These are phyloP conservation scores for Pleurotus cornucopiae DNA, from an alignment of 768 basidiomycete species.

Conservation along the genomic window DNA sequence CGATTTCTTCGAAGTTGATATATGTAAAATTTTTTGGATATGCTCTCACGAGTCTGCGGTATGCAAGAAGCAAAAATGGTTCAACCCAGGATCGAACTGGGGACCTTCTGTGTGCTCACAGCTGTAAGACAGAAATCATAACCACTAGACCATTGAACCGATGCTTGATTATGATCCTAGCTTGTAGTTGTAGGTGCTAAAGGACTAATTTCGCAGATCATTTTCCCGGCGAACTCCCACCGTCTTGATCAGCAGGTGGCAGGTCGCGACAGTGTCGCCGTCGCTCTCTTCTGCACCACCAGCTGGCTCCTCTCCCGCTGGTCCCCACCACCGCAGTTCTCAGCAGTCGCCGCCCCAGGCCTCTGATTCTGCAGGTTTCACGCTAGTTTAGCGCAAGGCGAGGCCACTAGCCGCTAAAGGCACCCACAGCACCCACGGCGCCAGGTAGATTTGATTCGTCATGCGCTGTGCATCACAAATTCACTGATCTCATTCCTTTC, in stretches of 20 bases:
- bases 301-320: background rate
- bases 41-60: too few species aligned
- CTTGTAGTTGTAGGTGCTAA: too few species aligned
- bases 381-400: conserved; percentile 1
- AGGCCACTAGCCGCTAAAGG: background rate
- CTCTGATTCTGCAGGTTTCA: background rate
- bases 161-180: background rate
- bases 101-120: conserved; percentile 27
- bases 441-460: conserved; percentile 5
- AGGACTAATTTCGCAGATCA: background rate
- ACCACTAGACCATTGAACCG: conserved; percentile 52
- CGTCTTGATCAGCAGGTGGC: background rate
- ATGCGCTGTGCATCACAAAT: background rate
- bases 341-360: background rate
- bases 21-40: too few species aligned
- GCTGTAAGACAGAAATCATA: conserved; percentile 40
- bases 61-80: conserved; percentile 29
- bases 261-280: background rate
- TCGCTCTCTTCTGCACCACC: background rate
- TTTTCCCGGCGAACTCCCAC: background rate
- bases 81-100: conserved; percentile 39
- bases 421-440: conserved; percentile 1
- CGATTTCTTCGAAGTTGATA: too few species aligned
- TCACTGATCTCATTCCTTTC: conserved; percentile 1
- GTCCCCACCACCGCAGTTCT: background rate